These are phyloP conservation scores for Quercus bicolor DNA, from an alignment of 306 rosid genomes.

Conservation along the genomic window DNA sequence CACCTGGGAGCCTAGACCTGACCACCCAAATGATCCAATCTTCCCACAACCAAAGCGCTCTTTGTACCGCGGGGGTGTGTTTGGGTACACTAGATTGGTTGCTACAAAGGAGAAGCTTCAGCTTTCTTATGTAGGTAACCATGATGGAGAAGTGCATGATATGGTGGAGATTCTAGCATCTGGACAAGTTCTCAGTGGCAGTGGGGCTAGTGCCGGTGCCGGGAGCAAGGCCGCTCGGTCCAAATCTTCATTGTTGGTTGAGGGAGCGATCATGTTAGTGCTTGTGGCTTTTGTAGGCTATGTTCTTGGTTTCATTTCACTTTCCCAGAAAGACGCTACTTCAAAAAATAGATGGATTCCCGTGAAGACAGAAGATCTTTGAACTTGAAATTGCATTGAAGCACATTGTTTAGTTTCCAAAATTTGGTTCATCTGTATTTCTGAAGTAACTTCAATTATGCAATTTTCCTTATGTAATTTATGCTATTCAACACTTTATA, in stretches of 20 bases:
- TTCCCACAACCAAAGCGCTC: slow-evolving; percentile 75
- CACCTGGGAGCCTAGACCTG: slow-evolving; percentile 45
- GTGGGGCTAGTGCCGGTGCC: slow-evolving; percentile 10
- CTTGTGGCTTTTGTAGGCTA: slow-evolving; percentile 74
- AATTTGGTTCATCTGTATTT: not conserved
- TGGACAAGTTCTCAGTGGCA: slow-evolving; percentile 23
- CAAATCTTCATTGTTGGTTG: slow-evolving; percentile 31
- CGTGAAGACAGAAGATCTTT: slow-evolving; percentile 53
- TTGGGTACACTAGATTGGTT: slow-evolving; percentile 42
- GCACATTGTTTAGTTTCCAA: not conserved
- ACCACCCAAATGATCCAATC: slow-evolving; percentile 54
- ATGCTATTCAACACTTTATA: slow-evolving; percentile 3
- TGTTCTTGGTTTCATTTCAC: too few relatives aligned
- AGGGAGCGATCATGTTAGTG: slow-evolving; percentile 39
- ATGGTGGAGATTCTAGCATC: too few relatives aligned
- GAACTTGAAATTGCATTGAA: slow-evolving; percentile 6
- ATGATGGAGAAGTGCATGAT: too few relatives aligned
- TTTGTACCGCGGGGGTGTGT: slow-evolving; percentile 77
- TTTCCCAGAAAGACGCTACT: too few relatives aligned
- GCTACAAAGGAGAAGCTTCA: too few relatives aligned
- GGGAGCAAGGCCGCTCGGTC: slow-evolving; percentile 1
- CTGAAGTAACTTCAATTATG: not conserved
- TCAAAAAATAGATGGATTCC: too few relatives aligned
- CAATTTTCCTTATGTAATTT: slow-evolving; percentile 1
- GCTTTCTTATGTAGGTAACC: too few relatives aligned